These are phyloP conservation scores for Citrullus amarus DNA, from an alignment of 306 rosid genomes.

Conservation along the genomic window DNA sequence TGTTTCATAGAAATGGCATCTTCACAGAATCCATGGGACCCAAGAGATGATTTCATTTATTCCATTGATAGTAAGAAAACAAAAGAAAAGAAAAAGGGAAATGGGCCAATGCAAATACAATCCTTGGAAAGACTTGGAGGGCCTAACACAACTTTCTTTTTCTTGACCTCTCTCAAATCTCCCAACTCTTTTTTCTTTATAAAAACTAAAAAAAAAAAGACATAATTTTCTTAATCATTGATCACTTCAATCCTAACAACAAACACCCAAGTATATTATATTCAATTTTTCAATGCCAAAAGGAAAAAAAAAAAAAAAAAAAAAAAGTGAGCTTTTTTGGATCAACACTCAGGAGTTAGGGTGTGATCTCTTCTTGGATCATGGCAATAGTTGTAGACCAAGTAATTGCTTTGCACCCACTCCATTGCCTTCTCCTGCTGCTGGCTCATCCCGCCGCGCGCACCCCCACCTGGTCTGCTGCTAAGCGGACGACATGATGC, in stretches of 20 bases:
- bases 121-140: conserved; percentile 2
- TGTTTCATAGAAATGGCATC: conserved; percentile 4
- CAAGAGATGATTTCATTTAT: neutral
- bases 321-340: neutral
- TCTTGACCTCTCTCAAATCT: conserved; percentile 2
- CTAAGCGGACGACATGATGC: conserved; percentile 42
- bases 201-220: neutral
- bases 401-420: conserved; percentile 58
- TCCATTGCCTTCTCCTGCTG: conserved; percentile 53
- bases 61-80: neutral
- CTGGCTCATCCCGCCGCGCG: conserved; percentile 26
- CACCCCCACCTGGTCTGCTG: conserved; percentile 16
- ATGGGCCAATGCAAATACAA: neutral
- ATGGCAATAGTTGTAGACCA: conserved; percentile 72
- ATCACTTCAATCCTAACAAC: neutral
- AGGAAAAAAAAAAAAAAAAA: neutral
- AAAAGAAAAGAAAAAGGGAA: neutral
- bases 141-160: conserved; percentile 3
- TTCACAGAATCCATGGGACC: neutral
- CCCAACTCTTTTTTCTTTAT: neutral
- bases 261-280: conserved; percentile 1
- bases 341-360: conserved; percentile 60
- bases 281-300: neutral
- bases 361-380: conserved; percentile 72
- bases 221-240: neutral